phyloP scores from a whole-genome alignment of 495 filamentous ascomycete species.

The Aspergillus hancockii region DNA sequence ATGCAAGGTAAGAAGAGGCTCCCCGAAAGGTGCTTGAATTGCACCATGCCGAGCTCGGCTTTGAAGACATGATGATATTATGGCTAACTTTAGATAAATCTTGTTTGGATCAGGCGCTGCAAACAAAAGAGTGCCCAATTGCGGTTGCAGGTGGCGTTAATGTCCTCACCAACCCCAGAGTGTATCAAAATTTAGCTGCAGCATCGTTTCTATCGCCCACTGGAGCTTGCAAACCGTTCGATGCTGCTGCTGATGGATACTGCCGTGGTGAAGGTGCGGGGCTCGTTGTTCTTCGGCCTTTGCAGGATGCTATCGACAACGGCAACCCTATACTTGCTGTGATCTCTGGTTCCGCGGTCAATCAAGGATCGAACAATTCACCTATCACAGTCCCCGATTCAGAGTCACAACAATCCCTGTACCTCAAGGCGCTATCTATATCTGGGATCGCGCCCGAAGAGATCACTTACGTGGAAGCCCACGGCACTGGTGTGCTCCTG shows the following conservation, averaged over 20 bases:
- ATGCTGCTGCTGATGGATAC: constrained; percentile 66
- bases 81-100: no score
- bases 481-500: constrained; percentile 34
- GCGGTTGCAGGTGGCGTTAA: constrained; percentile 33
- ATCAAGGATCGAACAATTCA: constrained; percentile 28
- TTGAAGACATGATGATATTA: no score
- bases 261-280: constrained; percentile 66
- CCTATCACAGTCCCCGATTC: constrained; percentile 37
- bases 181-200: constrained; percentile 24
- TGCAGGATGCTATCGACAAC: constrained; percentile 58
- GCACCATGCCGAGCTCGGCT: no score
- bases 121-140: constrained; percentile 18
- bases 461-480: constrained; percentile 23
- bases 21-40: no score
- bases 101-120: no score
- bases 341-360: constrained; percentile 36
- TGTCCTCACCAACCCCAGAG: constrained; percentile 30
- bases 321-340: constrained; percentile 63
- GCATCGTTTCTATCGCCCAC: constrained; percentile 33
- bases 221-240: constrained; percentile 61
- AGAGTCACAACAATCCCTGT: constrained; percentile 31
- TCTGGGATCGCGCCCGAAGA: constrained; percentile 17
- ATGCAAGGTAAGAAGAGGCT: constrained; percentile 17
- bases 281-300: constrained; percentile 61
- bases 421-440: constrained; percentile 6